These are phyloP conservation scores for Nematocida major DNA, from an alignment of 371 early-diverging fungal genomes.

Conservation along the genomic window DNA sequence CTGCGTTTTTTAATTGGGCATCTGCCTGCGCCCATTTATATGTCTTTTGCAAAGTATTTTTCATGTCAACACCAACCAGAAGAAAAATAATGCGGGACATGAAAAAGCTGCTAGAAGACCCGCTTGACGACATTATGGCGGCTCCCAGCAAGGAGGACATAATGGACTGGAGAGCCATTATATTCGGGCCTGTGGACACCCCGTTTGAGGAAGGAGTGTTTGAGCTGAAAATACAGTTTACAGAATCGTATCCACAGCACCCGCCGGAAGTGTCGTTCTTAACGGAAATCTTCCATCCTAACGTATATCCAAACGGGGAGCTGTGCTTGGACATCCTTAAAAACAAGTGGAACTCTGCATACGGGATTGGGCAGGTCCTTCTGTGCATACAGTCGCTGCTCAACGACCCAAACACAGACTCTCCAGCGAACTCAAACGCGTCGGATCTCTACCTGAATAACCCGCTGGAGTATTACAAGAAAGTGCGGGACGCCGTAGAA, in stretches of 20 bases:
- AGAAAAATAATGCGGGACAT: constrained; percentile 75
- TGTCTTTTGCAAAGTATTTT: constrained; percentile 37
- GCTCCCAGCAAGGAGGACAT: constrained; percentile 60
- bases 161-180: constrained; percentile 87
- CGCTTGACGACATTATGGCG: constrained; percentile 65
- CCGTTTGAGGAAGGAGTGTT: constrained; percentile 98
- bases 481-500: constrained; percentile 85
- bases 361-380: constrained; percentile 85
- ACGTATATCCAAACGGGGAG: constrained; percentile 94
- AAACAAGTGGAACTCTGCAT: constrained; percentile 82
- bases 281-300: constrained; percentile 95
- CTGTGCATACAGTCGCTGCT: constrained; percentile 89
- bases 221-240: constrained; percentile 84
- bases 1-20: neutral
- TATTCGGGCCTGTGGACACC: constrained; percentile 90
- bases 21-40: neutral
- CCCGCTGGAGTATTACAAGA: constrained; percentile 78
- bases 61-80: constrained; percentile 69
- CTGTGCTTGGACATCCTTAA: constrained; percentile 94
- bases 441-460: constrained; percentile 84
- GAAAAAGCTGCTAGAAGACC: constrained; percentile 84
- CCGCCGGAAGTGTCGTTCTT: constrained; percentile 92
- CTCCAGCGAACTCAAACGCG: constrained; percentile 94
- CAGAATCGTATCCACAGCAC: constrained; percentile 92
- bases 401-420: constrained; percentile 92